Evolutionary conservation across 192 early-diverging fungal species (phyloP), one percentile per base, ranked within the genome.

Genomic region (Thamnidium elegans): DNA sequence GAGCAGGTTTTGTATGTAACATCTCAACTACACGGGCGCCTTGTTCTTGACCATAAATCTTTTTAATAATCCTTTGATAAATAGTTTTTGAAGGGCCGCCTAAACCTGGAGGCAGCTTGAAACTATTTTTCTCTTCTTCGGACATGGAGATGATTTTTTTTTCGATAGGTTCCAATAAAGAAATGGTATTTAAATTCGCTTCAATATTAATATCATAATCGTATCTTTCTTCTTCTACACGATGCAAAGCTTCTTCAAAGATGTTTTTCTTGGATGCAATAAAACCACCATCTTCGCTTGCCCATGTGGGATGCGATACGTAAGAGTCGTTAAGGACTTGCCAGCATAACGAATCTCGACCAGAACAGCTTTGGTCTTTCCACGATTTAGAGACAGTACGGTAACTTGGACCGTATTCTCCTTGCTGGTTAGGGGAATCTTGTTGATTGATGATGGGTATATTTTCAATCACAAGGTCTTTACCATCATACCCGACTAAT

Each of bases 161-260:
- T 3, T 84, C 88, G 55, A 99, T 92, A 1, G 95, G 94, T 65
- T 95, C 92, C 55, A 99, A 73, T 26, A 97, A 74, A 15, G 87
- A 80, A 66, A 99, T 99, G 6, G 88, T 88, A 39, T 90, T 84
- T 55, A 93, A 65, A 60, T 97, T 97, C 39, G 95, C 89, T 68
- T 97, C 93, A 68, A 99, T 97, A 75, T 96, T 92, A 68, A 96
- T 83, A 69, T 99, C 96, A 81, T 97, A 97, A 62, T 99, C 97
- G 32, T 80, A 82, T 36, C 80, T 83, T 79, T 98, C 94, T 67
- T 99, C 97, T 70, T 99, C 97, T 74, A 87, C 91, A 47, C 90
- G 90, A 79, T 92, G 91, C 65, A 99, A 71, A 11, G 88, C 87
- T 69, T 99, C 97, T 65, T 98, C 96, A 62, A 81, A 94, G 19